Conservation (phyloP, 1,284 basidiomycete genomes). For the Chalciporus sp. region DNA sequence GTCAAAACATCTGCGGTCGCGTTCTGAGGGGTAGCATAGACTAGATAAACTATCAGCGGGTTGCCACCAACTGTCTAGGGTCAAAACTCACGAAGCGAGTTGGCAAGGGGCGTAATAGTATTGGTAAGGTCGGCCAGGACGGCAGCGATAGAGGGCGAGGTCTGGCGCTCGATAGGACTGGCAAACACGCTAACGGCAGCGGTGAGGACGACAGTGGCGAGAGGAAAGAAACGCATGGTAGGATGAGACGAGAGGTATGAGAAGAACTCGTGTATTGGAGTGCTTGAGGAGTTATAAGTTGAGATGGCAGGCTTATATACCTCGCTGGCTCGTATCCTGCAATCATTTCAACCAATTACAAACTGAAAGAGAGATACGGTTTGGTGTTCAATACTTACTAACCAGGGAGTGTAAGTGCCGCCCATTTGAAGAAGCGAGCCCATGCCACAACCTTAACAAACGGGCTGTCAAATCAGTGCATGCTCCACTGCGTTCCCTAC, state of each 20-base stretch:
- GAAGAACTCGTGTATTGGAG: conserved; percentile 13
- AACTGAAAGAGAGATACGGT: neutral
- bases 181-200: conserved; percentile 10
- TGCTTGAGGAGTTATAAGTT: conserved; percentile 4
- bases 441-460: too few species aligned
- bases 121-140: conserved; percentile 9
- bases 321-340: neutral
- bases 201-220: conserved; percentile 11
- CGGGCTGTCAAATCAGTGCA: too few species aligned
- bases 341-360: neutral
- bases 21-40: conserved; percentile 15
- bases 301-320: conserved; percentile 14
- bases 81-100: conserved; percentile 13
- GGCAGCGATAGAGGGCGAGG: conserved; percentile 5
- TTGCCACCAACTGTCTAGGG: neutral
- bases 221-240: conserved; percentile 17
- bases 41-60: conserved; percentile 11
- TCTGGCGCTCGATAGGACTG: conserved; percentile 10
- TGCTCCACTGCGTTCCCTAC: too few species aligned
- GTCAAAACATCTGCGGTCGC: conserved; percentile 15
- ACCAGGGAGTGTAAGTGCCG: too few species aligned
- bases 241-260: neutral
- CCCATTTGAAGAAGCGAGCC: too few species aligned
- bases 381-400: too few species aligned
- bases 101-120: conserved; percentile 9